Conservation (phyloP, 768 basidiomycete species). For the Podaxis pistillaris region DNA sequence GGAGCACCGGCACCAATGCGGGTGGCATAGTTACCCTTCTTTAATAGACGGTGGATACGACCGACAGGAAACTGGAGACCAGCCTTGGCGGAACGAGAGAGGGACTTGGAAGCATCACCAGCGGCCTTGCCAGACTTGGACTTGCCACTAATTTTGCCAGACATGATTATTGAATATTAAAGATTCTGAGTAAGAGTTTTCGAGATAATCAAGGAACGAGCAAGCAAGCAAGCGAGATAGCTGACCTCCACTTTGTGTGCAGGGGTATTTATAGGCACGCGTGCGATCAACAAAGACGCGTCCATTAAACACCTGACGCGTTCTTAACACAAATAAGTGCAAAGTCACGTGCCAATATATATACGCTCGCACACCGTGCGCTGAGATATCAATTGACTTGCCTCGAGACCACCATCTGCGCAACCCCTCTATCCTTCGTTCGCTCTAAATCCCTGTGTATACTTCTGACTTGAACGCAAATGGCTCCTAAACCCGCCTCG, state of each 20-base stretch:
- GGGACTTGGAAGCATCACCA: slow-evolving; percentile 59
- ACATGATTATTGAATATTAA: slow-evolving; percentile 33
- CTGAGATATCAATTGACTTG: slow-evolving; percentile 21
- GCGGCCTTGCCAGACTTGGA: slow-evolving; percentile 65
- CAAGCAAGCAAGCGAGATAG: neutral
- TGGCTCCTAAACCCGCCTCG: slow-evolving; percentile 81
- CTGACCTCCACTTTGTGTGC: neutral
- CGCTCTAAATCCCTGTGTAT: neutral
- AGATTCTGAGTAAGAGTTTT: neutral
- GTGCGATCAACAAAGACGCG: slow-evolving; percentile 37
- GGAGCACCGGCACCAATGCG: slow-evolving; percentile 90
- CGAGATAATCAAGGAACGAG: neutral
- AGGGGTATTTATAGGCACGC: neutral
- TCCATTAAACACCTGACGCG: slow-evolving; percentile 23
- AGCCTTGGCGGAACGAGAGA: slow-evolving; percentile 72
- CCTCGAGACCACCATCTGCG: slow-evolving; percentile 29
- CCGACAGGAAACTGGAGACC: slow-evolving; percentile 87
- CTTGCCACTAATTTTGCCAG: slow-evolving; percentile 49
- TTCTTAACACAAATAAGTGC: slow-evolving; percentile 35
- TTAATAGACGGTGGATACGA: slow-evolving; percentile 88
- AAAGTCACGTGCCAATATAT: slow-evolving; percentile 47
- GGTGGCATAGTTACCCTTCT: slow-evolving; percentile 85
- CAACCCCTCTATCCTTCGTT: slow-evolving; percentile 11
- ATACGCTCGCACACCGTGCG: slow-evolving; percentile 24
- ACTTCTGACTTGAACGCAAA: slow-evolving; percentile 31